Conservation (phyloP, 164 flowering plant genomes). For the Santalum album region DNA sequence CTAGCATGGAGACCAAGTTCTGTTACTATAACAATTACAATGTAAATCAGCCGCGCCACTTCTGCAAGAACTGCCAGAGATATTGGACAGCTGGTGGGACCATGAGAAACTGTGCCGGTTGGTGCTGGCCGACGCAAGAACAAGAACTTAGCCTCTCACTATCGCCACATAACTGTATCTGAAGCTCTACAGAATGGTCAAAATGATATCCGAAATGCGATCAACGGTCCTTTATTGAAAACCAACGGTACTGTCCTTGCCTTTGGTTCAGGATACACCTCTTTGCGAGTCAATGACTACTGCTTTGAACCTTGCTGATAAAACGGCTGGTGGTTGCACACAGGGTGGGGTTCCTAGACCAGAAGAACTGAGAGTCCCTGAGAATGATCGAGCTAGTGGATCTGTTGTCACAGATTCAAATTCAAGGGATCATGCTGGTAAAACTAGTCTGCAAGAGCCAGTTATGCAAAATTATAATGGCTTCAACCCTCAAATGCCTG, state of each 20-base stretch:
- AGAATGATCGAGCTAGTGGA: constrained; percentile 15
- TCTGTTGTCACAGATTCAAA: constrained; percentile 11
- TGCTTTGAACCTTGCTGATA: constrained; percentile 13
- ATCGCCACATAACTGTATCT: constrained; percentile 21
- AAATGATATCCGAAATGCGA: constrained; percentile 9
- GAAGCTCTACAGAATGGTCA: constrained; percentile 21
- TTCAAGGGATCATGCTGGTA: constrained; percentile 9
- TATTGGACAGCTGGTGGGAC: constrained; percentile 60
- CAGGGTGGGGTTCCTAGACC: constrained; percentile 13
- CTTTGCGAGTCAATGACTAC: constrained; percentile 22
- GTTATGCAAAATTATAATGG: constrained; percentile 5
- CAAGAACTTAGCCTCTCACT: constrained; percentile 25
- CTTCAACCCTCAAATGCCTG: constrained; percentile 18
- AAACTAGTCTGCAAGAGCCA: constrained; percentile 6
- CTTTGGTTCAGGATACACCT: constrained; percentile 29
- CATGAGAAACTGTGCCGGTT: constrained; percentile 50
- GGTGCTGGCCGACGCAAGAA: constrained; percentile 53
- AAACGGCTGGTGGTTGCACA: constrained; percentile 3
- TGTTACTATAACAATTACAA: constrained; percentile 53
- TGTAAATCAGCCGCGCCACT: constrained; percentile 50
- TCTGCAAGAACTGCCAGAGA: constrained; percentile 50
- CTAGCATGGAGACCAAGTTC: constrained; percentile 56
- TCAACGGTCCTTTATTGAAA: constrained; percentile 6
- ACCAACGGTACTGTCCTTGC: constrained; percentile 24
- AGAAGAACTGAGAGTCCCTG: constrained; percentile 13